Conservation (phyloP, 2,329 filamentous ascomycete species). For the Xylaria sp. region DNA sequence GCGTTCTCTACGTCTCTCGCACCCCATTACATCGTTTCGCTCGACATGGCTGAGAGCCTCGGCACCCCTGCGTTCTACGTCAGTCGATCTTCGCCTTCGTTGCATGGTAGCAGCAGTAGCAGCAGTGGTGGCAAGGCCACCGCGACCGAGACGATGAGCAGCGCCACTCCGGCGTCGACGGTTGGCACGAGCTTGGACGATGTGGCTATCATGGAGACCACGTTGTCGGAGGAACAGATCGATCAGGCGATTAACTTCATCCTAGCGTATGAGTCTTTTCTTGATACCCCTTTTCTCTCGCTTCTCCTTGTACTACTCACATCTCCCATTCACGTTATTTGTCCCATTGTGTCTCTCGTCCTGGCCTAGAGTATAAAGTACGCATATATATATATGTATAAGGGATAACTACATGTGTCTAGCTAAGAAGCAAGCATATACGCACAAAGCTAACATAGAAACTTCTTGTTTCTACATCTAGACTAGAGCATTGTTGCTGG, state of each 20-base stretch:
- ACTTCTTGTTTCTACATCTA: conserved; percentile 40
- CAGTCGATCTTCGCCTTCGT: conserved; percentile 42
- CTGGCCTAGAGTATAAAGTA: not conserved
- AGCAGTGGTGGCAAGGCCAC: not conserved
- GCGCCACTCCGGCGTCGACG: conserved; percentile 20
- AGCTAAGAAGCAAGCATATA: not conserved
- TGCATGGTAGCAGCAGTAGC: not conserved
- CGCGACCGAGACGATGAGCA: conserved; percentile 12
- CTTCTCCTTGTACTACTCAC: not conserved
- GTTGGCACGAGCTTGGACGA: conserved; percentile 18
- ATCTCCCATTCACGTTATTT: not conserved
- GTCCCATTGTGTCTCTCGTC: not conserved
- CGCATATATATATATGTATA: no score
- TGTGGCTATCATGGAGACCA: conserved; percentile 16
- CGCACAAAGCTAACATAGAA: conserved; percentile 8
- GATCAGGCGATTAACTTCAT: conserved; percentile 65
- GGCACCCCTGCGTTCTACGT: conserved; percentile 59
- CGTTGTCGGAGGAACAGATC: conserved; percentile 54
- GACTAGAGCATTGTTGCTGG: conserved; percentile 66
- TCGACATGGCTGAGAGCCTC: conserved; percentile 56
- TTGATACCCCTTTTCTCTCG: not conserved
- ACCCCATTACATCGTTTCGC: conserved; percentile 48
- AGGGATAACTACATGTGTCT: not conserved
- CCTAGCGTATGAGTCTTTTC: conserved; percentile 56
- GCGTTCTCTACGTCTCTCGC: conserved; percentile 27